phyloP scores from a whole-genome alignment of 2,329 filamentous ascomycete genomes.

The Aspergillus pseudotamarii region DNA sequence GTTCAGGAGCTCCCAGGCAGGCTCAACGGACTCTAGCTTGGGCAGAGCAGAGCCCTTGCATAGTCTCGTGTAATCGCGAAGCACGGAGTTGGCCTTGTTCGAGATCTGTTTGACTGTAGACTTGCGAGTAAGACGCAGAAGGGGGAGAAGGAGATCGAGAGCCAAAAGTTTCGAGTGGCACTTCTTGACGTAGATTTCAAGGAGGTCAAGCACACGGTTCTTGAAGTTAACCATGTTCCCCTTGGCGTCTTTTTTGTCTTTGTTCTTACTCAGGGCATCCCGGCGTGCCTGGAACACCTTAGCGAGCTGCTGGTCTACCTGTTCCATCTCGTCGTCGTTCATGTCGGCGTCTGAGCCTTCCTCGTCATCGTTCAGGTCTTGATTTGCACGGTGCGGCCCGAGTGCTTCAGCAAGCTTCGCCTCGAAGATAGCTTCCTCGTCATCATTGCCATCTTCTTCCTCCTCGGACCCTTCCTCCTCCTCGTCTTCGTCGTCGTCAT shows the following conservation, averaged over 20 bases:
- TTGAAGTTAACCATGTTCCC: slow-evolving; percentile 94
- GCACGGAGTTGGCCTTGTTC: slow-evolving; percentile 70
- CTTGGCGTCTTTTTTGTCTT: slow-evolving; percentile 83
- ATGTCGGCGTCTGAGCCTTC: slow-evolving; percentile 73
- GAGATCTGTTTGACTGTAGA: slow-evolving; percentile 76
- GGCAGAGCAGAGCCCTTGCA: slow-evolving; percentile 55
- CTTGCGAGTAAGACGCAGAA: slow-evolving; percentile 75
- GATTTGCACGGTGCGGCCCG: slow-evolving; percentile 64
- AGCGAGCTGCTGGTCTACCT: slow-evolving; percentile 77
- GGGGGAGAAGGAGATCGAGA: slow-evolving; percentile 71
- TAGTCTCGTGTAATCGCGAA: slow-evolving; percentile 71
- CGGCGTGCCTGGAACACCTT: slow-evolving; percentile 81
- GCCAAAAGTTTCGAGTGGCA: slow-evolving; percentile 70
- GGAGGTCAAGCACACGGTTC: slow-evolving; percentile 83
- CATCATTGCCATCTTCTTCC: slow-evolving; percentile 45
- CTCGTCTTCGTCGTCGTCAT: slow-evolving; percentile 43
- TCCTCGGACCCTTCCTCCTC: slow-evolving; percentile 39
- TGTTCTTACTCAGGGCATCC: slow-evolving; percentile 71
- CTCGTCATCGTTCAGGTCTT: slow-evolving; percentile 59
- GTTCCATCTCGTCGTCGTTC: slow-evolving; percentile 95
- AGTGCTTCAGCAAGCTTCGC: slow-evolving; percentile 77
- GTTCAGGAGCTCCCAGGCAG: slow-evolving; percentile 61
- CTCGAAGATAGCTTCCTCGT: slow-evolving; percentile 66
- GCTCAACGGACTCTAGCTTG: slow-evolving; percentile 44
- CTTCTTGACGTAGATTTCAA: slow-evolving; percentile 81